These are phyloP conservation scores for Patellifolia procumbens DNA, from an alignment of 179 eudicot species.

Conservation along the genomic window DNA sequence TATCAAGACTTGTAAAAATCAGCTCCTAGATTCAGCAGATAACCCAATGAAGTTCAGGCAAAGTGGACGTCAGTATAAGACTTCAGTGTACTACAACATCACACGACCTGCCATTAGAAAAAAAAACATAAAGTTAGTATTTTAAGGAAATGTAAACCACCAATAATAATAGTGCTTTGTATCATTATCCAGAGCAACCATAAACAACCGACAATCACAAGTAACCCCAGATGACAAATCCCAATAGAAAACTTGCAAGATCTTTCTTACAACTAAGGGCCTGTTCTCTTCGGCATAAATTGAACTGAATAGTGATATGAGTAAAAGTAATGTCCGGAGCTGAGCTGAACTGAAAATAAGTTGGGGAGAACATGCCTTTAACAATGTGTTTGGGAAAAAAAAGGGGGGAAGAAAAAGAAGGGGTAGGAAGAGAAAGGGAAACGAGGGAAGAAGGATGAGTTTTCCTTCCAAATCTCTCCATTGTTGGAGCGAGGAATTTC, in stretches of 20 bases:
- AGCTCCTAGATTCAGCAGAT: constrained; percentile 5
- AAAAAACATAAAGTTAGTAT: neutral
- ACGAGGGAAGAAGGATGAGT: too few species aligned
- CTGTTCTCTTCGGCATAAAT: too few species aligned
- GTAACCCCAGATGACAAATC: neutral
- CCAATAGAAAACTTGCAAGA: neutral
- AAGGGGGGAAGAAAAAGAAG: too few species aligned
- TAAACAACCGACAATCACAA: neutral
- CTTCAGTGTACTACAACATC: neutral
- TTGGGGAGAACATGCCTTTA: too few species aligned
- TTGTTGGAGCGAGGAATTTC: too few species aligned
- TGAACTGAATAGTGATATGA: too few species aligned
- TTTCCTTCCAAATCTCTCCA: too few species aligned
- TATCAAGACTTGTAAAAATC: constrained; percentile 1
- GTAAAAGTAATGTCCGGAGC: too few species aligned
- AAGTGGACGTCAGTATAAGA: neutral
- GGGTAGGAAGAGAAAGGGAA: too few species aligned
- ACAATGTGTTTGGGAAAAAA: too few species aligned
- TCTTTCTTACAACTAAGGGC: neutral
- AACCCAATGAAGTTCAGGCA: neutral
- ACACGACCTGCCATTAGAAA: constrained; percentile 25
- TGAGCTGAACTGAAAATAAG: too few species aligned
- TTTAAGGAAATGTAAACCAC: neutral
- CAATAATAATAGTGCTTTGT: neutral
- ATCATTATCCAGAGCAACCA: neutral